Conservation (phyloP, 106 monocot genomes). For the Apostasia shenzhenica region DNA sequence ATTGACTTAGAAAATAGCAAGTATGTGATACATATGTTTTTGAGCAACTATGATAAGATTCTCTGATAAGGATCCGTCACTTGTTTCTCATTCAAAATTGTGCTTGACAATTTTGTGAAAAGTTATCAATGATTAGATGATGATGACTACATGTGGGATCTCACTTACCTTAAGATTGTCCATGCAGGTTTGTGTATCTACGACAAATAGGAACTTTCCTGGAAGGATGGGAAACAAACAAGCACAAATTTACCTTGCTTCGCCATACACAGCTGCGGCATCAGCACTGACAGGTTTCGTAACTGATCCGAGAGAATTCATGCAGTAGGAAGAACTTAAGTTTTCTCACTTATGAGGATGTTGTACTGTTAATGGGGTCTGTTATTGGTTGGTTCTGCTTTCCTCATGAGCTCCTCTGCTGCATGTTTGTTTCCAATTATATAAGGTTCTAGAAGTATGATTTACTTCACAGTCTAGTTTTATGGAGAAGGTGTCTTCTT, state of each 20-base stretch:
- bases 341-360: too few species aligned
- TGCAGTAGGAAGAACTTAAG: slow-evolving; percentile 15
- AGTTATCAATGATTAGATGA: too few species aligned
- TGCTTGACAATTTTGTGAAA: too few species aligned
- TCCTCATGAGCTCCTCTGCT: too few species aligned
- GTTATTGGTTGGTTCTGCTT: not conserved
- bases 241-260: slow-evolving; percentile 82
- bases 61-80: too few species aligned
- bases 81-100: too few species aligned
- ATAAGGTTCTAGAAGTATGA: not conserved
- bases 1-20: too few species aligned
- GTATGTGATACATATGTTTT: too few species aligned
- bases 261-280: slow-evolving; percentile 80
- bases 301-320: slow-evolving; percentile 76
- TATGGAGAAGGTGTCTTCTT: not conserved
- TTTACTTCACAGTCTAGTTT: not conserved
- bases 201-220: slow-evolving; percentile 83
- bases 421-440: too few species aligned
- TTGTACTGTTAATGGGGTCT: not conserved
- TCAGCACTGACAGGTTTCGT: slow-evolving; percentile 84
- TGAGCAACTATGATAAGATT: too few species aligned
- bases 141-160: not conserved
- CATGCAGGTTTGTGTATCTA: slow-evolving; percentile 80
- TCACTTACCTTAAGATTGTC: not conserved
- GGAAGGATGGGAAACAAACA: slow-evolving; percentile 94